Conservation (phyloP, 495 filamentous ascomycete species). For the Ramalina peruviana region DNA sequence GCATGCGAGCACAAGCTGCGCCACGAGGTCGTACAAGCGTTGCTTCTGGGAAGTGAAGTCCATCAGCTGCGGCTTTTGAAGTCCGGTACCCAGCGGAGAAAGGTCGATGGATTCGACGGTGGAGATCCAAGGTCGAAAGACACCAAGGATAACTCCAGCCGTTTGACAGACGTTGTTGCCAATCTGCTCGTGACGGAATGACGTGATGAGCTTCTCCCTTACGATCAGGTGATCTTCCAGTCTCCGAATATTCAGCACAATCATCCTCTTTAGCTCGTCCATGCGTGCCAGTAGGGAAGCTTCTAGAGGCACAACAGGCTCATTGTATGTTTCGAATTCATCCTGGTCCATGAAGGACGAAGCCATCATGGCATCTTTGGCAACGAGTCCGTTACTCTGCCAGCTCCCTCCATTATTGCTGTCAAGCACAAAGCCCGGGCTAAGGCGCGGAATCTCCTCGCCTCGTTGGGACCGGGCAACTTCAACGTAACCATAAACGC, state of each 20-base stretch:
- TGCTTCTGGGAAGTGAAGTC: conserved; percentile 89
- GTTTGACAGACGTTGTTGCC: conserved; percentile 61
- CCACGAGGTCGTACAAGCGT: conserved; percentile 78
- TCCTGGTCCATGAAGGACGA: conserved; percentile 77
- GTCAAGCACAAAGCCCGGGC: conserved; percentile 81
- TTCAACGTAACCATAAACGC: conserved; percentile 90
- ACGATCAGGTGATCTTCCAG: conserved; percentile 71
- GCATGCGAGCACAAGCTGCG: conserved; percentile 73
- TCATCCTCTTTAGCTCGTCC: conserved; percentile 67
- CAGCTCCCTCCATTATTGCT: conserved; percentile 75
- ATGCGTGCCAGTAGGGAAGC: conserved; percentile 62
- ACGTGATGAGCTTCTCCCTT: conserved; percentile 62
- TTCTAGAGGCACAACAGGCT: conserved; percentile 63
- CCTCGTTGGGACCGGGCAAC: conserved; percentile 84
- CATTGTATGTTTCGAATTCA: conserved; percentile 48
- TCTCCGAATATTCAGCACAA: conserved; percentile 67
- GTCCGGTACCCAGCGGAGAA: conserved; percentile 52
- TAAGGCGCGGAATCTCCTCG: conserved; percentile 74
- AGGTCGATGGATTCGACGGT: conserved; percentile 82
- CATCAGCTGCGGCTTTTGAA: conserved; percentile 70
- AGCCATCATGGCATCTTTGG: conserved; percentile 51
- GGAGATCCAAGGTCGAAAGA: conserved; percentile 75
- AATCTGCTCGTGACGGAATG: conserved; percentile 53
- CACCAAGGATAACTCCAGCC: conserved; percentile 65
- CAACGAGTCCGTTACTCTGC: conserved; percentile 75